Base-by-base conservation (phyloP, 352 stramenopile species). In the Plasmopara viticola region DNA sequence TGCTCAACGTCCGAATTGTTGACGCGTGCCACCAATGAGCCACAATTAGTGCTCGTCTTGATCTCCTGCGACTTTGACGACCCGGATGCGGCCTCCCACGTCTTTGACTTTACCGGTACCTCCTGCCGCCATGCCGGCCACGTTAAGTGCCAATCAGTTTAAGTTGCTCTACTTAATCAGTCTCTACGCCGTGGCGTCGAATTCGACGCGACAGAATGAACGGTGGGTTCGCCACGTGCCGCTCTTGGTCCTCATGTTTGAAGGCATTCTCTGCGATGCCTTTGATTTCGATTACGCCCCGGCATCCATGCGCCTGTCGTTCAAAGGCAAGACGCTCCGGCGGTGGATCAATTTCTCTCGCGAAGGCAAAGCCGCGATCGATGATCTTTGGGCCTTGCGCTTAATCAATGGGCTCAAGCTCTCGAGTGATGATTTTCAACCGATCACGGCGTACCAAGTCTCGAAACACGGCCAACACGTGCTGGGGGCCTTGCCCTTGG, bases 271-370 rank as follows among this genome's bases (percentile, higher is more conserved):
- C 31, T 70, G 84, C 40, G 85, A 94, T 53, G 86, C 96, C 18
- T 77, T 99, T 40, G 86, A 98, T 58, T 98, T 97, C 64, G 95
- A 98, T 73, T 98, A 98, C 55, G 95, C 95, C 51, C 95, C 95
- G n/a, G 86, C 87, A 38, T 96, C 80, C 9, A 81, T 96, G 57
- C 67, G 97, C n/a, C 78, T 98, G 6, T 92, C 96, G 13, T 96
- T 95, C 68, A 84, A 92, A 53, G 76, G 94, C 51, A 80, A 90
- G 9, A 83, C 79, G 33, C 58, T 86, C 51, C 72, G 79, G 40
- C 69, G 74, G 1, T 96, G 90, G 78, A 86, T 98, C 42, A 98
- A 98, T 79, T 78, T 97, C 29, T 96, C 90, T 14, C 86, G 96
- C 58, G 95, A 98, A 62, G 94, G 95, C 43, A 96, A 97, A 61